Evolutionary conservation across 2,329 filamentous ascomycete genomes (phyloP).

Genomic region (Ophiostoma tasmaniense): DNA sequence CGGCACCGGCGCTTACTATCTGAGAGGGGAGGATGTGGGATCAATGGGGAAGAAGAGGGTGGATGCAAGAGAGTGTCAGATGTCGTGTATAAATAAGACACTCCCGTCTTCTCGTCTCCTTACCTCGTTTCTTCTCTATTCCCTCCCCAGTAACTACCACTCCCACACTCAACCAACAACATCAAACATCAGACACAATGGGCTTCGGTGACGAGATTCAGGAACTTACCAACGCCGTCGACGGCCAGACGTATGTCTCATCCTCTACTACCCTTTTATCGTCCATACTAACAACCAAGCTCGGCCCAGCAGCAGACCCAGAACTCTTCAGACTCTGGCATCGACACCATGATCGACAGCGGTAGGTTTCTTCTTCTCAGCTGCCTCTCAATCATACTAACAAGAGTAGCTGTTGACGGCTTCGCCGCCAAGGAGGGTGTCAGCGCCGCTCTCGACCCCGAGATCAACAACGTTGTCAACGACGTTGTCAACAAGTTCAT

Average conservation of each 20-base stretch:
- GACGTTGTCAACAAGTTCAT: constrained; percentile 28
- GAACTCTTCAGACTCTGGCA: constrained; percentile 25
- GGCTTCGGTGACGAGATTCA: constrained; percentile 26
- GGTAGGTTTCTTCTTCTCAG: constrained; percentile 21
- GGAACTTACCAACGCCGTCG: constrained; percentile 26
- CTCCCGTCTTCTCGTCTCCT: background rate
- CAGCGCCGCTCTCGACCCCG: constrained; percentile 26
- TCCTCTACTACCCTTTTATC: background rate
- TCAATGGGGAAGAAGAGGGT: background rate
- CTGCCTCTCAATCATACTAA: background rate
- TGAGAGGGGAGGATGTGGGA: background rate
- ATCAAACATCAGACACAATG: constrained; percentile 16
- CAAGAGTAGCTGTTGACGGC: background rate
- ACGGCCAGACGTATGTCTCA: constrained; percentile 25
- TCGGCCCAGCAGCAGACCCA: constrained; percentile 27
- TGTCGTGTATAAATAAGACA: background rate
- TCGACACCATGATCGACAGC: constrained; percentile 29
- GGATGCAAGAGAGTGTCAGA: too few relatives aligned
- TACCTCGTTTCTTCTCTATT: background rate
- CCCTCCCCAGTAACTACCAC: background rate
- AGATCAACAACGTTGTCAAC: constrained; percentile 31
- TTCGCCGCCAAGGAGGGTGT: constrained; percentile 28
- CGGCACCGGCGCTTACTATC: background rate
- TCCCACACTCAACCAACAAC: background rate
- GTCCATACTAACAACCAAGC: constrained; percentile 15